Evolutionary conservation across 495 filamentous ascomycete species (phyloP).

Genomic region (Oleoguttula mirabilis): DNA sequence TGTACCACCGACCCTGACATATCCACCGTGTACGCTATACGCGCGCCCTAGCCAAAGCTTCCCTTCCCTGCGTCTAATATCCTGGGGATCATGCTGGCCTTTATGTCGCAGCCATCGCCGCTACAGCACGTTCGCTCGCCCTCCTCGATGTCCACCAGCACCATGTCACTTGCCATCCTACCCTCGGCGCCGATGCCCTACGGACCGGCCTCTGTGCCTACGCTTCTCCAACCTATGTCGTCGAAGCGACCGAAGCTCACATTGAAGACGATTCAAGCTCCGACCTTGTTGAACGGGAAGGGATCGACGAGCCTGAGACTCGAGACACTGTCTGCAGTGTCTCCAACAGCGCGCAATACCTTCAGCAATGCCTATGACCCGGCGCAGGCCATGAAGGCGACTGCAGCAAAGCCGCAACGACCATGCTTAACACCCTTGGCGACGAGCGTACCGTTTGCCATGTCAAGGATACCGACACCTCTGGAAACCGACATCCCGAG

Average conservation of each 20-base stretch:
- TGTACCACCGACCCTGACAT: not conserved
- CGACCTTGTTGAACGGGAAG: conserved; percentile 41
- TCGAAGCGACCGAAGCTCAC: conserved; percentile 64
- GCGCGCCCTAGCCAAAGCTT: not conserved
- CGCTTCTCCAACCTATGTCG: conserved; percentile 26
- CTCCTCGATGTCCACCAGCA: conserved; percentile 11
- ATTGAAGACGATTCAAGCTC: conserved; percentile 51
- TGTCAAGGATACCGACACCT: conserved; percentile 1
- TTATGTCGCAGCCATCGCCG: not conserved
- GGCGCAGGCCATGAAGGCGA: conserved; percentile 43
- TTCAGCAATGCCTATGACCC: conserved; percentile 67
- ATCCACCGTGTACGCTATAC: not conserved
- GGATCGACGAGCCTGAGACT: conserved; percentile 43
- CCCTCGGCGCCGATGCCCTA: conserved; percentile 23
- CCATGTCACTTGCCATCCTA: conserved; percentile 28
- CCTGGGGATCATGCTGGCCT: not conserved
- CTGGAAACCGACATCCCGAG: conserved; percentile 25
- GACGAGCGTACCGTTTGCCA: conserved; percentile 22
- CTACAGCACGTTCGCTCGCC: not conserved
- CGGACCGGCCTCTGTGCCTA: conserved; percentile 6
- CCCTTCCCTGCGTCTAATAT: not conserved
- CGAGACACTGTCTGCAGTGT: conserved; percentile 49
- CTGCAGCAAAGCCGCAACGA: conserved; percentile 22
- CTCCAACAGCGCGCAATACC: conserved; percentile 71
- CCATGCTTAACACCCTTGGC: conserved; percentile 37